Evolutionary conservation across 2,329 filamentous ascomycete genomes (phyloP), one percentile per base, ranked within the genome.

Genomic region (Aureobasidium sp.): DNA sequence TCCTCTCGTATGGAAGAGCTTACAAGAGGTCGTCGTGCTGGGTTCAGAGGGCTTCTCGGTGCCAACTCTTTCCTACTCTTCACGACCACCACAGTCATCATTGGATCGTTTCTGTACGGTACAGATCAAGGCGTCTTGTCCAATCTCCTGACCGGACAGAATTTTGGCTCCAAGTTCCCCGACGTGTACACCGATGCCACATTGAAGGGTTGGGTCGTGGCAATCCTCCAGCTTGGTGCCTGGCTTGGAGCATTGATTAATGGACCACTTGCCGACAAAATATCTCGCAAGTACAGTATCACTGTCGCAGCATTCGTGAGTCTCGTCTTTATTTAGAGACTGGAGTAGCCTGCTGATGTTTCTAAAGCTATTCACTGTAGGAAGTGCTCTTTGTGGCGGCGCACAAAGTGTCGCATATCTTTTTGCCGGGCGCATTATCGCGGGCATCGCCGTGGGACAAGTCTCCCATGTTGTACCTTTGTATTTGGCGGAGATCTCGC

Each of bases 211-310:
- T 79, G 77, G 78, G 71, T 80, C 9, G 41, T 46, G 5, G 37
- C 55, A 1, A 89, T 90, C 65, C 82, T 91, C 26, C 87, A 91
- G 70, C 81, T 91, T 1, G 88, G 88, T 59, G 88, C 88, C 48
- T 91, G 88, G 88, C 70, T 90, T n/a, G 89, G 89, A 37, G 84
- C 87, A 0, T 73, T 91, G 2, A 78, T 87, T 39, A 88, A 84
- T 1, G 86, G 87, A 0, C 87, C 87, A 68, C 72, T 91, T n/a
- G 87, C 87, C n/a, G 88, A 91, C 70, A 77, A 80, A 2, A 72
- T 86, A 57, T 88, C 86, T 1, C 80, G 89, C 52, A 90, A 90
- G 71, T 87, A 87, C 66, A 82, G 83, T 7, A 85, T 90, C 61
- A 73, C 91, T 13, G 79, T 89, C 34, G 86, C 86, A 9, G 83